Conservation (phyloP, 768 basidiomycete genomes). For the Tulasnella sp. region DNA sequence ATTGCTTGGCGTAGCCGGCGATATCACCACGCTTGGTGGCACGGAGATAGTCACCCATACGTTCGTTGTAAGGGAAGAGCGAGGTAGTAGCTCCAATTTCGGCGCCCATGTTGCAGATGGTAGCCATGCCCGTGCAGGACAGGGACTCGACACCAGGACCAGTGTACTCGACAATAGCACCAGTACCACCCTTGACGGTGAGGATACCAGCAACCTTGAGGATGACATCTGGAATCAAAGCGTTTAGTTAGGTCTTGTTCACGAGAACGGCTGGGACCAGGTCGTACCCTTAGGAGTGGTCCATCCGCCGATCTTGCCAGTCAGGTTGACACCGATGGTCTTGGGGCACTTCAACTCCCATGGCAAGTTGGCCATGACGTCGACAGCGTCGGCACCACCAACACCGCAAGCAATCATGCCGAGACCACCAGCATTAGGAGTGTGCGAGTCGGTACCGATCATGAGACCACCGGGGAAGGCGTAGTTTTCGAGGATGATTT, state of each 20-base stretch:
- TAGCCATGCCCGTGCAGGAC: conserved; percentile 98
- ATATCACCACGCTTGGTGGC: conserved; percentile 92
- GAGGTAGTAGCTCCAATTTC: conserved; percentile 99
- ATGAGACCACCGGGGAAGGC: conserved; percentile 98
- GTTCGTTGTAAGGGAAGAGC: conserved; percentile 95
- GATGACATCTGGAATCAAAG: conserved; percentile 69
- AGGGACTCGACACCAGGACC: conserved; percentile 94
- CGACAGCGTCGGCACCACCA: conserved; percentile 98
- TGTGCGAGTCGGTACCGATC: conserved; percentile 99
- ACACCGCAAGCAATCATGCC: conserved; percentile 99
- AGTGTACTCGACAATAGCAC: conserved; percentile 96
- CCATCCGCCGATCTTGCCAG: conserved; percentile 94
- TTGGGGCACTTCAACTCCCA: conserved; percentile 99
- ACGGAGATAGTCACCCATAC: conserved; percentile 89
- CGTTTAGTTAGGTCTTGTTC: conserved; percentile 28
- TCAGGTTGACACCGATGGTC: conserved; percentile 95
- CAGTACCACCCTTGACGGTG: conserved; percentile 99
- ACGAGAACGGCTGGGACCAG: neutral
- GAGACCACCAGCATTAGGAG: conserved; percentile 98
- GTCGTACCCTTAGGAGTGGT: conserved; percentile 88
- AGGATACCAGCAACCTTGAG: conserved; percentile 98
- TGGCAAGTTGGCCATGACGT: conserved; percentile 96
- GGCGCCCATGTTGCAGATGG: conserved; percentile 99
- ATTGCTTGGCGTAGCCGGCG: conserved; percentile 81
- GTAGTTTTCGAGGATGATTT: conserved; percentile 99